Percentiles rank a stretch among this genome's conserved stretches.
Evolutionary conservation across 2,329 filamentous ascomycete genomes (phyloP).

Genomic region (Ophiocordyceps sinensis): DNA sequence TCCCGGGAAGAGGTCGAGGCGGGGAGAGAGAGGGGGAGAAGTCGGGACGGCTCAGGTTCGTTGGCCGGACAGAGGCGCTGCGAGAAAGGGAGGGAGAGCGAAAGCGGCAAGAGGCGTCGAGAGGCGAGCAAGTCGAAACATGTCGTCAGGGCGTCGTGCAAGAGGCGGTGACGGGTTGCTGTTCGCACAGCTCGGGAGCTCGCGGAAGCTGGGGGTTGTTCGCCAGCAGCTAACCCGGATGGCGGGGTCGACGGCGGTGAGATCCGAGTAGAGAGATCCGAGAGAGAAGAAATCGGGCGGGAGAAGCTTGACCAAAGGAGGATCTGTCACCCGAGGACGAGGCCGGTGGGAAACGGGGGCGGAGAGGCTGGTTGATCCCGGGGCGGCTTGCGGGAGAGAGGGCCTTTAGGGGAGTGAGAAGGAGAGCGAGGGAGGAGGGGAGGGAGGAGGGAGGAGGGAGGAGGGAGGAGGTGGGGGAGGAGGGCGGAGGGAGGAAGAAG

Average conservation of each 20-base stretch:
- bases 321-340: background rate
- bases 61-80: background rate
- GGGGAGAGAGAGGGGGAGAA: background rate
- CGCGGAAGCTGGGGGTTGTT: too few species aligned
- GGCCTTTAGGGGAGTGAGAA: too few species aligned
- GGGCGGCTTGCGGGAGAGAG: too few species aligned
- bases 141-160: background rate
- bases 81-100: constrained; percentile 1
- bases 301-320: background rate
- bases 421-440: too few species aligned
- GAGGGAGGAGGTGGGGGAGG: too few species aligned
- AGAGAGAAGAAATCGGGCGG: too few species aligned
- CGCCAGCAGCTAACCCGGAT: too few species aligned
- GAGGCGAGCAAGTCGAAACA: constrained; percentile 3
- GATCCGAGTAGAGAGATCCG: too few species aligned
- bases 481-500: background rate
- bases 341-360: background rate
- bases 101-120: background rate
- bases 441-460: too few species aligned
- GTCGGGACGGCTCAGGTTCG: background rate
- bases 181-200: background rate
- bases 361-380: background rate
- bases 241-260: too few species aligned
- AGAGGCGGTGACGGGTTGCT: background rate
- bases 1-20: too few species aligned